Evolutionary conservation across 2,329 filamentous ascomycete species (phyloP).

Genomic region (Uncinocarpus reesii): DNA sequence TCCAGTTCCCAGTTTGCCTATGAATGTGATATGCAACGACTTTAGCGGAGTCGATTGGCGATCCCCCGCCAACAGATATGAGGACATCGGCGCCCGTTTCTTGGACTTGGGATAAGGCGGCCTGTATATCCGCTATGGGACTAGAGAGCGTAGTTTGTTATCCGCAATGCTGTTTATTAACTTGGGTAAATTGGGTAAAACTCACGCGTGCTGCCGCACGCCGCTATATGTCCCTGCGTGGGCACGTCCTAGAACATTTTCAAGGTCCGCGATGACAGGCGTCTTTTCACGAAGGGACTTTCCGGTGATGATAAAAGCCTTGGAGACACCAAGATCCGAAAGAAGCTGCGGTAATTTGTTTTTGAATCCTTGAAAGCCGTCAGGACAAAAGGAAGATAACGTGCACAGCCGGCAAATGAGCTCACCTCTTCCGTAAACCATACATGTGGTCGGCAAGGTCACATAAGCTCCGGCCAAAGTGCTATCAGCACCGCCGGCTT

Average conservation of each 20-base stretch:
- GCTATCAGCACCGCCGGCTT: slow-evolving; percentile 11
- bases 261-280: slow-evolving; percentile 14
- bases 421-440: slow-evolving; percentile 16
- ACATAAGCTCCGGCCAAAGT: slow-evolving; percentile 11
- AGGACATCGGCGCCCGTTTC: slow-evolving; percentile 14
- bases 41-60: slow-evolving; percentile 16
- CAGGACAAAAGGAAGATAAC: background rate
- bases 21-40: slow-evolving; percentile 14
- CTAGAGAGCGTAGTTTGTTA: background rate
- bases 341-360: slow-evolving; percentile 12
- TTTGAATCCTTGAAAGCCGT: slow-evolving; percentile 9
- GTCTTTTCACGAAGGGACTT: slow-evolving; percentile 16
- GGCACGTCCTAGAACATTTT: slow-evolving; percentile 6
- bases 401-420: background rate
- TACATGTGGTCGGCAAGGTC: slow-evolving; percentile 14
- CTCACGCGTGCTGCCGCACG: slow-evolving; percentile 15
- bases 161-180: too few relatives aligned
- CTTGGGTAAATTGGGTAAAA: too few relatives aligned
- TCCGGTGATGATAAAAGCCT: slow-evolving; percentile 17
- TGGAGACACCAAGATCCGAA: slow-evolving; percentile 12
- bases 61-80: slow-evolving; percentile 15
- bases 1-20: slow-evolving; percentile 11
- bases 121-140: slow-evolving; percentile 14
- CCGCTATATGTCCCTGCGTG: slow-evolving; percentile 15
- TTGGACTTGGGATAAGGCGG: slow-evolving; percentile 5